Evolutionary conservation across 345 rosid species (phyloP), one percentile per base, ranked within the genome.

Genomic region (Cardamine occulta): DNA sequence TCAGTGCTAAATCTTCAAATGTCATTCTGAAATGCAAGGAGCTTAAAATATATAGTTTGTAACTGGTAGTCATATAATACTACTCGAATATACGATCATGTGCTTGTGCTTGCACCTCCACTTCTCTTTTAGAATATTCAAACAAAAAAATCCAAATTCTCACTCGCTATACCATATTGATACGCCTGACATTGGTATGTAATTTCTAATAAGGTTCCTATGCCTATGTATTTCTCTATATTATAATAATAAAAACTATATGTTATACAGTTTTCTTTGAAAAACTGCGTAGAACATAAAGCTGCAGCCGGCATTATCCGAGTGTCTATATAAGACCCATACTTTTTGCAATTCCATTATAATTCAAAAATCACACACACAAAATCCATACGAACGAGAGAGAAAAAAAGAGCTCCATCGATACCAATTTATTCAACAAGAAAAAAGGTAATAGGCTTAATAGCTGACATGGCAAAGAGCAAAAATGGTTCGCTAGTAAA

Each of bases 401-500:
- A 3, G 11, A 10, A 3, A 45, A n/a, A 23, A 40, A 10, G 23
- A 35, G 5, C 1, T 37, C 11, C 29, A 64, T 42, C 63, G 15
- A 45, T 5, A 55, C 66, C 15, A 65, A 12, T 73, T 31, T 42
- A 40, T 55, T 15, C 63, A 54, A 28, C 34, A 19, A 67, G 39
- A 13, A 5, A 28, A 28, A 66, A 47, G 14, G 49, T 15, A 23
- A 39, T 55, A 1, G 35, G 21, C 21, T n/a, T 28, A 49, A 68
- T n/a, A 21, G 39, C 61, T 39, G 57, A 52, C 28, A 78, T 78
- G 81, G 73, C 77, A 64, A 78, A 72, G 68, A 72, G 44, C 73
- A 78, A 72, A 78, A 51, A 62, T 44, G 60, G 55, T 68, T 63
- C 87, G 14, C 3, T 94, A 78, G 80, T 91, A 6, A 73, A 84